phyloP scores from a whole-genome alignment of 495 filamentous ascomycete species.

The Annulohypoxylon stygium region DNA sequence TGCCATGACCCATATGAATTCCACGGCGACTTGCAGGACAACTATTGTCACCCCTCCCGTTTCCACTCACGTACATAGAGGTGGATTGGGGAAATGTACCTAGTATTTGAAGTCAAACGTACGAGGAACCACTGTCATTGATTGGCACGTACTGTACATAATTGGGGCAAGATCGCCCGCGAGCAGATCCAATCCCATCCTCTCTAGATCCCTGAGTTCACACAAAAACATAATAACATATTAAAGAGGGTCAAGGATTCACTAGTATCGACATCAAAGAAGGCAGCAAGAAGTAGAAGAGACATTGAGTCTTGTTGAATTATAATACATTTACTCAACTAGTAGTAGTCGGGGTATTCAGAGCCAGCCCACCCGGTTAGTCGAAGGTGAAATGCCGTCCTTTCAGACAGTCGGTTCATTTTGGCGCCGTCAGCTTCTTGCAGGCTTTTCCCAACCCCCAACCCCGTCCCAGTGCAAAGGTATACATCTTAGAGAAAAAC shows the following conservation, averaged over 20 bases:
- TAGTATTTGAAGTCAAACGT: not conserved
- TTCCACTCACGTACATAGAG: not conserved
- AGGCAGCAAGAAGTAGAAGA: constrained; percentile 18
- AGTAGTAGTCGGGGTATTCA: constrained; percentile 20
- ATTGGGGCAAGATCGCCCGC: not conserved
- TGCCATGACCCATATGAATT: not conserved
- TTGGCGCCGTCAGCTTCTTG: not conserved
- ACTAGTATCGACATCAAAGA: not conserved
- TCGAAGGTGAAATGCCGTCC: not conserved
- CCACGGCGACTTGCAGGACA: not conserved
- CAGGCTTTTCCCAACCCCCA: constrained; percentile 22
- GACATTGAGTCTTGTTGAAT: constrained; percentile 35
- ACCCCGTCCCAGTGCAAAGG: constrained; percentile 23
- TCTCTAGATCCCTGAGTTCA: not conserved
- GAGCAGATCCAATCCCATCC: not conserved
- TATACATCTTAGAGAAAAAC: constrained; percentile 8
- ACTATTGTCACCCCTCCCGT: not conserved
- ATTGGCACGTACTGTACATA: not conserved
- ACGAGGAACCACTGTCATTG: not conserved
- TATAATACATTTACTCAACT: constrained; percentile 42
- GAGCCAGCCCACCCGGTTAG: constrained; percentile 27
- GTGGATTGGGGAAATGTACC: not conserved
- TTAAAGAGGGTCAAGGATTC: not conserved
- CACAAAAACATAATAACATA: not conserved
- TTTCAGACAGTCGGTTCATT: constrained; percentile 15